Percentiles rank a stretch among this genome's conserved stretches.
Conservation (phyloP, 768 basidiomycete genomes). For the Panellus pusillus region DNA sequence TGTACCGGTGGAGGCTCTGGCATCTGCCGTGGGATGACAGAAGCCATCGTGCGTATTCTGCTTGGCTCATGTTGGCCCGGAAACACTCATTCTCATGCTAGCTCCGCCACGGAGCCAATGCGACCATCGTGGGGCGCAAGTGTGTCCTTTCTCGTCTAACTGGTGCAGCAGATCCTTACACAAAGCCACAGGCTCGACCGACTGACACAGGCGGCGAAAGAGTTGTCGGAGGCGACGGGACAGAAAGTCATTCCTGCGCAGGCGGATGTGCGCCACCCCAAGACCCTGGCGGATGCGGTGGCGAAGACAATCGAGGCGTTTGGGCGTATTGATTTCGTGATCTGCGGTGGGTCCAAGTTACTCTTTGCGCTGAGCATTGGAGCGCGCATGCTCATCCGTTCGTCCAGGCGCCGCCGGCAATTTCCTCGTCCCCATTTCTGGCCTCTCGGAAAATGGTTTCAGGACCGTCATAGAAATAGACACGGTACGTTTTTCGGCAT, state of each 20-base stretch:
- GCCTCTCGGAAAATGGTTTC: conserved; percentile 88
- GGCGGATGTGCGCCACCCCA: conserved; percentile 82
- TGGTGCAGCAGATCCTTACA: conserved; percentile 3
- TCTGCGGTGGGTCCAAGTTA: conserved; percentile 64
- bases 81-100: conserved; percentile 28
- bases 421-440: conserved; percentile 85
- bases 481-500: conserved; percentile 50
- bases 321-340: conserved; percentile 91
- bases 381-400: neutral
- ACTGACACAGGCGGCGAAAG: conserved; percentile 64
- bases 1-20: conserved; percentile 93
- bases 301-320: conserved; percentile 70
- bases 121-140: conserved; percentile 87
- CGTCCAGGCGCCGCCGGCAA: conserved; percentile 88
- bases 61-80: neutral
- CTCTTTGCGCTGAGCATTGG: neutral
- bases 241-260: conserved; percentile 66
- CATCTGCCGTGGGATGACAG: conserved; percentile 88
- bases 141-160: conserved; percentile 35
- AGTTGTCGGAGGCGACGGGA: conserved; percentile 71
- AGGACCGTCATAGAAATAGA: conserved; percentile 93
- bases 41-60: conserved; percentile 62
- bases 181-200: conserved; percentile 59
- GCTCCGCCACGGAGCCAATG: conserved; percentile 84
- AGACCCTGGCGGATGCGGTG: conserved; percentile 73